phyloP scores from a whole-genome alignment of 2,329 filamentous ascomycete species.

The Pleochaeta shiraiana region DNA sequence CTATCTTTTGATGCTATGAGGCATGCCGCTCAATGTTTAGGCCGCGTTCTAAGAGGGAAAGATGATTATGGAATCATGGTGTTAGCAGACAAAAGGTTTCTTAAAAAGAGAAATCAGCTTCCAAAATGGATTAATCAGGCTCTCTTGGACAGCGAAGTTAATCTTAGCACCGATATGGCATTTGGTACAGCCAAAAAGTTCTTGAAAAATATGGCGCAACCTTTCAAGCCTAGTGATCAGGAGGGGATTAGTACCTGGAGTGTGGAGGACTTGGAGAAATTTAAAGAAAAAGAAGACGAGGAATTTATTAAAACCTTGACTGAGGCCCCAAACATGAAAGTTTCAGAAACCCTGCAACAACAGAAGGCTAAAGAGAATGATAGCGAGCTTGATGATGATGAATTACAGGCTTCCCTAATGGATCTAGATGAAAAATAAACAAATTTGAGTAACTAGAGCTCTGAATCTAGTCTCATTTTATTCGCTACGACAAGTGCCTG shows the following conservation, averaged over 20 bases:
- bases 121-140: constrained; percentile 95
- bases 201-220: constrained; percentile 75
- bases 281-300: constrained; percentile 54
- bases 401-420: constrained; percentile 32
- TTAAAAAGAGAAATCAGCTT: constrained; percentile 73
- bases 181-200: constrained; percentile 78
- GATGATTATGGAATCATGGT: constrained; percentile 99
- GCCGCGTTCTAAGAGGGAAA: constrained; percentile 83
- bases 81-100: constrained; percentile 77
- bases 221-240: constrained; percentile 61
- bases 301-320: constrained; percentile 43
- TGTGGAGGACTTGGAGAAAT: constrained; percentile 49
- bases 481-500: too few species aligned
- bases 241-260: constrained; percentile 92
- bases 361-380: constrained; percentile 9
- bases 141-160: constrained; percentile 64
- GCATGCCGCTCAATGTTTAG: constrained; percentile 92
- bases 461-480: too few species aligned
- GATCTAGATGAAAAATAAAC: too few species aligned
- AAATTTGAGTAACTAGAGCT: too few species aligned
- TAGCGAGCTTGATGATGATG: constrained; percentile 18
- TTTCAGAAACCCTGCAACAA: not conserved
- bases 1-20: constrained; percentile 98
- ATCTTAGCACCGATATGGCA: constrained; percentile 89
- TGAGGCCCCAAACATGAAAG: constrained; percentile 10